Conservation (phyloP, 106 monocot genomes). For the Apostasia shenzhenica region DNA sequence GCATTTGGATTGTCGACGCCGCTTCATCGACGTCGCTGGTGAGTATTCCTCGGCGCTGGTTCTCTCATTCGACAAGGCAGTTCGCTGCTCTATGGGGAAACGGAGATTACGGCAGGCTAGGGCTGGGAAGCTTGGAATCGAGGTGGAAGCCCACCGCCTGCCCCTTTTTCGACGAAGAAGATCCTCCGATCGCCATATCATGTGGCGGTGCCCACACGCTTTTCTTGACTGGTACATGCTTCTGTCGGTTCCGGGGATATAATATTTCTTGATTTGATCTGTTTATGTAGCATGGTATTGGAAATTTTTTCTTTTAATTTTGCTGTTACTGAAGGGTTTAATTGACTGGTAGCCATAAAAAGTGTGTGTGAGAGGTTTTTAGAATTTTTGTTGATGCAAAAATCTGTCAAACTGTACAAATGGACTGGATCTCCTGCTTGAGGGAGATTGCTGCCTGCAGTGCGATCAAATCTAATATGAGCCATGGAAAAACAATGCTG, state of each 20-base stretch:
- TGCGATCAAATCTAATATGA: too few relatives aligned
- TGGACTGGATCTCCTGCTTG: too few relatives aligned
- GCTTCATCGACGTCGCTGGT: not conserved
- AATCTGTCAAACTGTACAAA: too few relatives aligned
- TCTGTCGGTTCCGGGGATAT: not conserved
- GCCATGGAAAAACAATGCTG: too few relatives aligned
- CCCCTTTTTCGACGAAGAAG: slow-evolving; percentile 53
- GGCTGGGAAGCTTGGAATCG: slow-evolving; percentile 67
- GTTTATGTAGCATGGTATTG: too few relatives aligned
- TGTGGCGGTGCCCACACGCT: slow-evolving; percentile 98
- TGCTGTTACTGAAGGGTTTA: too few relatives aligned
- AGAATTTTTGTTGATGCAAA: too few relatives aligned
- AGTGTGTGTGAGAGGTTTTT: too few relatives aligned
- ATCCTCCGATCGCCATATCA: slow-evolving; percentile 50
- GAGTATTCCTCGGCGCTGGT: slow-evolving; percentile 5
- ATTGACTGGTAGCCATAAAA: too few relatives aligned
- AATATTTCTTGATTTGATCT: too few relatives aligned
- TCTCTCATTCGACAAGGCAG: slow-evolving; percentile 22
- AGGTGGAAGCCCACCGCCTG: slow-evolving; percentile 69
- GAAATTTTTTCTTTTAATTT: too few relatives aligned
- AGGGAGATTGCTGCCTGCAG: too few relatives aligned
- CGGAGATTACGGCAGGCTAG: slow-evolving; percentile 83
- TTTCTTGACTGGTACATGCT: slow-evolving; percentile 62
- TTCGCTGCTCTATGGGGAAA: slow-evolving; percentile 93
- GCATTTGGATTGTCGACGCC: not conserved